Conservation (phyloP, 2,329 filamentous ascomycete species). For the Neoarthrinium moseri region DNA sequence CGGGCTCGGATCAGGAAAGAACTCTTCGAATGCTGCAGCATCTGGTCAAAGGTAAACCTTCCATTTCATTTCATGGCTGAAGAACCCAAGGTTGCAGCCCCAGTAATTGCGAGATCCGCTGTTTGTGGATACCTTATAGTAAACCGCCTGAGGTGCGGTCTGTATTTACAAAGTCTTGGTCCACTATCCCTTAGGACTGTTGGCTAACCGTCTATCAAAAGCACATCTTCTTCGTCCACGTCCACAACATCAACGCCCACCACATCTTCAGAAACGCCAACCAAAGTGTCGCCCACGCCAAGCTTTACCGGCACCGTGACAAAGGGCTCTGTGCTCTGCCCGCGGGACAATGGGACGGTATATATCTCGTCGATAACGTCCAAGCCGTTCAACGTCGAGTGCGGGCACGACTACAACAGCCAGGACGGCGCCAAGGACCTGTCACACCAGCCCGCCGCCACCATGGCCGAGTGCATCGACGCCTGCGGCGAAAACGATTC, state of each 20-base stretch:
- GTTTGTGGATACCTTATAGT: too few species aligned
- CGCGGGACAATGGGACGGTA: slow-evolving; percentile 19
- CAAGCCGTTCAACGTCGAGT: slow-evolving; percentile 21
- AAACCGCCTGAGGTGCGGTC: too few species aligned
- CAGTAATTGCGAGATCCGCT: too few species aligned
- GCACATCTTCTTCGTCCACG: slow-evolving; percentile 9
- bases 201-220: slow-evolving; percentile 4
- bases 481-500: slow-evolving; percentile 10
- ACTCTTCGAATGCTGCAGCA: neutral
- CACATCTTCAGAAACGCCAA: slow-evolving; percentile 10
- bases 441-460: slow-evolving; percentile 8
- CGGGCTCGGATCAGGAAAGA: slow-evolving; percentile 24
- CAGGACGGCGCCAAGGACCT: slow-evolving; percentile 14
- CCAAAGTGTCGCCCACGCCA: slow-evolving; percentile 12
- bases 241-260: slow-evolving; percentile 13
- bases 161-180: too few species aligned
- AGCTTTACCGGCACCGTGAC: slow-evolving; percentile 17
- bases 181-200: too few species aligned
- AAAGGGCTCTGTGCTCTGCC: slow-evolving; percentile 13
- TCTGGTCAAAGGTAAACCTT: slow-evolving; percentile 12
- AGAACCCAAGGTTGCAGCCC: too few species aligned
- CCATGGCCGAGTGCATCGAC: slow-evolving; percentile 19
- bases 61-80: neutral
- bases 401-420: slow-evolving; percentile 21
- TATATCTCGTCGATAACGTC: slow-evolving; percentile 15